Percentiles rank a stretch among this genome's conserved stretches.
These are phyloP conservation scores for Ophiocordyceps camponoti-leonardi DNA, from an alignment of 2,329 filamentous ascomycete genomes.

Conservation along the genomic window DNA sequence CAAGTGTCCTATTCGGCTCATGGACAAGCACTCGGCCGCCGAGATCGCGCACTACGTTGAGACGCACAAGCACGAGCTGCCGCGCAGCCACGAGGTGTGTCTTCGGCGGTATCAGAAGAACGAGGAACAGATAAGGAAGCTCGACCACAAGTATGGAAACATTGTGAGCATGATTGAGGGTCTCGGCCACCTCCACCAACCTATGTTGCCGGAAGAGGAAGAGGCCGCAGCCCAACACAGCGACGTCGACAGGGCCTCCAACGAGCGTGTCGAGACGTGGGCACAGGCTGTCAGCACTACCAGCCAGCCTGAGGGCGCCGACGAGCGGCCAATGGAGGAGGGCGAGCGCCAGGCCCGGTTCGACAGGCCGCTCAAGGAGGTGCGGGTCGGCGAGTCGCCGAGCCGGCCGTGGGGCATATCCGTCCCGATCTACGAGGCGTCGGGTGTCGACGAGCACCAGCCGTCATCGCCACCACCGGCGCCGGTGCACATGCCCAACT, in stretches of 20 bases:
- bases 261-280: slow-evolving; percentile 71
- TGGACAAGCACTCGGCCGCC: slow-evolving; percentile 84
- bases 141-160: slow-evolving; percentile 89
- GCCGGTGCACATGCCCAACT: slow-evolving; percentile 31
- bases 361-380: slow-evolving; percentile 69
- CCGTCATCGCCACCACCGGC: slow-evolving; percentile 40
- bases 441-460: slow-evolving; percentile 18
- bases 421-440: slow-evolving; percentile 43
- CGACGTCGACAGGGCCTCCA: slow-evolving; percentile 34
- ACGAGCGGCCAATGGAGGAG: slow-evolving; percentile 21
- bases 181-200: slow-evolving; percentile 71
- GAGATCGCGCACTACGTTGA: slow-evolving; percentile 90
- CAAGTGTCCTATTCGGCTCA: slow-evolving; percentile 82
- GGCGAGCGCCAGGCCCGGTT: slow-evolving; percentile 56
- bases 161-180: slow-evolving; percentile 90
- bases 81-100: slow-evolving; percentile 84
- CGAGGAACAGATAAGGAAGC: slow-evolving; percentile 65
- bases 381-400: slow-evolving; percentile 85
- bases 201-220: slow-evolving; percentile 53
- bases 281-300: slow-evolving; percentile 56
- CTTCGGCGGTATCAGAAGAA: slow-evolving; percentile 79
- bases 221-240: slow-evolving; percentile 23
- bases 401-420: slow-evolving; percentile 86
- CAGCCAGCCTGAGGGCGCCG: slow-evolving; percentile 15
- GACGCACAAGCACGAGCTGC: slow-evolving; percentile 87